Conservation (phyloP, 495 filamentous ascomycete genomes). For the Eremomyces bilateralis region DNA sequence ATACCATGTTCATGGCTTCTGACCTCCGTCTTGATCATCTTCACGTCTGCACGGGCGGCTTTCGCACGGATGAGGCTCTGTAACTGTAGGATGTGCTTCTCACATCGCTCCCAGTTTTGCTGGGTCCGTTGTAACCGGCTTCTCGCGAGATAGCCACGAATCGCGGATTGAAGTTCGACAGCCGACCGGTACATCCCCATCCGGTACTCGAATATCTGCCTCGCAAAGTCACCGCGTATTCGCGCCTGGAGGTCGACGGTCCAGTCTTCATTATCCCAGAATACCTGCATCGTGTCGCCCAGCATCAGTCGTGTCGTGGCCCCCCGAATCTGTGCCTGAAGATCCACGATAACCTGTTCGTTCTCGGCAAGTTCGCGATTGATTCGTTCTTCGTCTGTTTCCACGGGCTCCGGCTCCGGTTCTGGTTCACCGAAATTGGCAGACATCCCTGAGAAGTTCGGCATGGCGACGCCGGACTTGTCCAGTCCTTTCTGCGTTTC, state of each 20-base stretch:
- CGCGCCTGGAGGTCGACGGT: constrained; percentile 65
- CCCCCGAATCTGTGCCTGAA: constrained; percentile 76
- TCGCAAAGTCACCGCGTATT: constrained; percentile 55
- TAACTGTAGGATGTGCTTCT: constrained; percentile 50
- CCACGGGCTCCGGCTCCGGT: constrained; percentile 47
- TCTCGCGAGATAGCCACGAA: constrained; percentile 59
- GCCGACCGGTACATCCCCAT: constrained; percentile 62
- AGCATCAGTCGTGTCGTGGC: constrained; percentile 56
- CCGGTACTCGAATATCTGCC: constrained; percentile 58
- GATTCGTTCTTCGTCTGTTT: constrained; percentile 77
- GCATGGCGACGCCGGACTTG: constrained; percentile 84
- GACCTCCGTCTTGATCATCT: constrained; percentile 38
- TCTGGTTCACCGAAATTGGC: constrained; percentile 66
- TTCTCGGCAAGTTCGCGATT: constrained; percentile 63
- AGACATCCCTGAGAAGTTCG: constrained; percentile 91
- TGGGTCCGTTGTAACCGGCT: constrained; percentile 36
- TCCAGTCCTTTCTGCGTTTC: constrained; percentile 92
- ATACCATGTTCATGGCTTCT: constrained; percentile 34
- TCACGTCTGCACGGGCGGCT: constrained; percentile 48
- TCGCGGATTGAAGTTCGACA: constrained; percentile 51
- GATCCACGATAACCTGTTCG: constrained; percentile 44
- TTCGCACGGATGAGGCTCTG: constrained; percentile 66
- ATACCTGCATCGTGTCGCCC: constrained; percentile 59
- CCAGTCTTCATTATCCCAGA: constrained; percentile 75
- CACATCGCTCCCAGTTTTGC: constrained; percentile 28